These are phyloP conservation scores for Mortierella hygrophila DNA, from an alignment of 192 early-diverging fungal genomes.

Conservation along the genomic window DNA sequence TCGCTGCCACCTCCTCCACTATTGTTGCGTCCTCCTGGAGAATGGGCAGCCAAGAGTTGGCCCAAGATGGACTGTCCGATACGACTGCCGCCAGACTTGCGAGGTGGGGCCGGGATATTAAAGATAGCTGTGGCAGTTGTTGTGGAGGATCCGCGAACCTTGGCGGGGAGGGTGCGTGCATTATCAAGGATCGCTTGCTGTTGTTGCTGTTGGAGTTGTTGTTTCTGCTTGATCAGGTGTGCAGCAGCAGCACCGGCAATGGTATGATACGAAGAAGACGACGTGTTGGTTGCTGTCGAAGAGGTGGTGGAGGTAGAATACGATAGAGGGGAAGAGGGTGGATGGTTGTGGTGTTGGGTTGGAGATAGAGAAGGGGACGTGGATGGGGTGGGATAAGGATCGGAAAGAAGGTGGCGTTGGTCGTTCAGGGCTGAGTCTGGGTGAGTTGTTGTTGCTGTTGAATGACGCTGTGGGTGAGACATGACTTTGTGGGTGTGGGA, in stretches of 20 bases:
- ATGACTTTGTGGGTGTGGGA: constrained; percentile 24
- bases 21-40: constrained; percentile 31
- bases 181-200: constrained; percentile 18
- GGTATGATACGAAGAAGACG: background rate
- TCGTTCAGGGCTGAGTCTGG: constrained; percentile 23
- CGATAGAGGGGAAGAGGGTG: constrained; percentile 14
- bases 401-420: background rate
- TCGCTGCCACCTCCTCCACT: constrained; percentile 19
- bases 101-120: constrained; percentile 15
- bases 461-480: constrained; percentile 24
- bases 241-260: background rate
- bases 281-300: constrained; percentile 9
- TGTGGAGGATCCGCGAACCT: background rate
- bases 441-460: constrained; percentile 12
- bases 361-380: constrained; percentile 25
- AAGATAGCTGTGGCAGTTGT: constrained; percentile 7
- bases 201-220: constrained; percentile 11
- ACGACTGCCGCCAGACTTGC: constrained; percentile 21
- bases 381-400: constrained; percentile 39
- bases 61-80: constrained; percentile 48
- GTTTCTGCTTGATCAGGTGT: constrained; percentile 2
- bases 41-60: constrained; percentile 44
- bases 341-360: background rate
- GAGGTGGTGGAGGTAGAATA: constrained; percentile 4
- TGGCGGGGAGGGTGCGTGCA: constrained; percentile 25